These are phyloP conservation scores for Rhynchosporium agropyri DNA, from an alignment of 2,329 filamentous ascomycete genomes.

Conservation along the genomic window DNA sequence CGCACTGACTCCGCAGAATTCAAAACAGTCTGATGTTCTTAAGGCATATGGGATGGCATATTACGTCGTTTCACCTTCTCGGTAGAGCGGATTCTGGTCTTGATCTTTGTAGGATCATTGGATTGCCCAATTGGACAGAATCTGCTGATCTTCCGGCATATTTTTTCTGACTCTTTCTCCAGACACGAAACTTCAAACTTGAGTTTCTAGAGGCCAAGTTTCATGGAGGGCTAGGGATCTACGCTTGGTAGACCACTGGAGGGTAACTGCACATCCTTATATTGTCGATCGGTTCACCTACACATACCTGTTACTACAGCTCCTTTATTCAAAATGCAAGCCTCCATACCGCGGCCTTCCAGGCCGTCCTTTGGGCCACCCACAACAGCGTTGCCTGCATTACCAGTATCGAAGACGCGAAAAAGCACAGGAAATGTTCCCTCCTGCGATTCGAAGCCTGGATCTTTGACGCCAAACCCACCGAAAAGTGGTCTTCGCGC, in stretches of 20 bases:
- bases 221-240: constrained; percentile 35
- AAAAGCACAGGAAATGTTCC: constrained; percentile 61
- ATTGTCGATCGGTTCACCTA: constrained; percentile 25
- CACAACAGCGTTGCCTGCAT: constrained; percentile 69
- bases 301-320: constrained; percentile 11
- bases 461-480: constrained; percentile 43
- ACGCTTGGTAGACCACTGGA: constrained; percentile 28
- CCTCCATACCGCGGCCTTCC: constrained; percentile 52
- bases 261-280: constrained; percentile 24
- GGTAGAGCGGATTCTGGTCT: constrained; percentile 27
- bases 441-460: constrained; percentile 32
- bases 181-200: constrained; percentile 28
- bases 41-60: constrained; percentile 38
- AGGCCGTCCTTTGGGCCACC: constrained; percentile 72
- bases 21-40: constrained; percentile 32
- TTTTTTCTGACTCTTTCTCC: constrained; percentile 23
- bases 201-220: constrained; percentile 29
- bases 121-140: constrained; percentile 31
- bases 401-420: constrained; percentile 73
- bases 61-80: constrained; percentile 38
- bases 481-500: constrained; percentile 61
- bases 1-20: constrained; percentile 35
- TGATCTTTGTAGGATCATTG: constrained; percentile 20
- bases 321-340: constrained; percentile 18
- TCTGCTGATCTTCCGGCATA: constrained; percentile 11